These are phyloP conservation scores for Avena insularis DNA, from an alignment of 176 grass and related monocot genomes.

Conservation along the genomic window DNA sequence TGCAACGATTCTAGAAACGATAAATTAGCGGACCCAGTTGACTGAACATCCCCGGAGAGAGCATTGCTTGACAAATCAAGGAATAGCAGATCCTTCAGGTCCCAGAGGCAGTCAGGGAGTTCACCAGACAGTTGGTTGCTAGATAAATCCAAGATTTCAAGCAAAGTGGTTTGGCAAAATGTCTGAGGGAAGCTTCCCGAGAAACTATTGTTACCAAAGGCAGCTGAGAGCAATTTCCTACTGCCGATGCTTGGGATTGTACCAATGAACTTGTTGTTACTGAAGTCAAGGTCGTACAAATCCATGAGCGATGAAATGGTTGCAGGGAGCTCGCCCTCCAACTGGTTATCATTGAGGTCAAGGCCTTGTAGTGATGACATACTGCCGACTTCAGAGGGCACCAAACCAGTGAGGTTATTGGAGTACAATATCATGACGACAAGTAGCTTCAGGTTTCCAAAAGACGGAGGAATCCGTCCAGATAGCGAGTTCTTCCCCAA, in stretches of 20 bases:
- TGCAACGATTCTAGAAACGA: conserved; percentile 41
- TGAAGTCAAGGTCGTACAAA: neutral
- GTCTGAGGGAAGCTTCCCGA: neutral
- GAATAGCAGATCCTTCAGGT: conserved; percentile 12
- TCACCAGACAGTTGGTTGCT: conserved; percentile 45
- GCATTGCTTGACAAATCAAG: conserved; percentile 44
- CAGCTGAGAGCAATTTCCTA: conserved; percentile 17
- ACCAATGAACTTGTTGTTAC: conserved; percentile 38
- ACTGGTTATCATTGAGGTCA: conserved; percentile 50
- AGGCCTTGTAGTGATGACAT: conserved; percentile 37
- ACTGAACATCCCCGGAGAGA: conserved; percentile 25
- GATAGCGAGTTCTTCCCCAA: conserved; percentile 40
- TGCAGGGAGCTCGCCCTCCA: conserved; percentile 53
- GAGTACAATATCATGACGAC: conserved; percentile 11
- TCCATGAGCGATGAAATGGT: conserved; percentile 39
- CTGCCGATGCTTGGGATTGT: conserved; percentile 28
- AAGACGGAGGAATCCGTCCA: conserved; percentile 7
- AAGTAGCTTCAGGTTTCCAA: neutral
- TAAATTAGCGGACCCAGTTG: neutral
- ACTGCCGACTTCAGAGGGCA: conserved; percentile 51
- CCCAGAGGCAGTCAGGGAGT: conserved; percentile 47
- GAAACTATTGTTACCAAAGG: conserved; percentile 2
- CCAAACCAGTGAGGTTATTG: conserved; percentile 53
- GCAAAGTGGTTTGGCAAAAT: neutral
- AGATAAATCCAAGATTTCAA: conserved; percentile 43